Evolutionary conservation across 257 asterid species (phyloP).

Genomic region (Solanum piurae): DNA sequence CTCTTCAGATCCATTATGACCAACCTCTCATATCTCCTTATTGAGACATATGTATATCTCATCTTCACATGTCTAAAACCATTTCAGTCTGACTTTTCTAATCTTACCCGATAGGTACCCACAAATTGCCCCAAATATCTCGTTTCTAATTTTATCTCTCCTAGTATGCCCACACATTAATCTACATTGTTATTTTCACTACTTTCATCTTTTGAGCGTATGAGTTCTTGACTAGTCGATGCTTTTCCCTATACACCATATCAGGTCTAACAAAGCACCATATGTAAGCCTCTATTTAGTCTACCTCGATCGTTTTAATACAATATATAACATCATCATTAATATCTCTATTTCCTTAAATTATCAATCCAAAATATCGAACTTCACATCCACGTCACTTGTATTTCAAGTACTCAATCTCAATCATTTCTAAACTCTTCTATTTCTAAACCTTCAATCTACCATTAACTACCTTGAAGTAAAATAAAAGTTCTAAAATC

Average conservation of each 20-base stretch:
- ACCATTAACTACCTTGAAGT: neutral
- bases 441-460: neutral
- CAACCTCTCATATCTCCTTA: neutral
- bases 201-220: neutral
- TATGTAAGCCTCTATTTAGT: neutral
- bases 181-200: neutral
- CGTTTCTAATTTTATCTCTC: neutral
- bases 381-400: neutral
- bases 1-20: fast-evolving
- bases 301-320: fast-evolving
- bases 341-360: neutral
- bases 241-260: neutral
- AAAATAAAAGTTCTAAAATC: neutral
- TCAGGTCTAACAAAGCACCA: neutral
- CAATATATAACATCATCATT: neutral
- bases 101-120: neutral
- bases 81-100: fast-evolving
- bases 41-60: neutral
- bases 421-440: neutral
- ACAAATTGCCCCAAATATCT: neutral
- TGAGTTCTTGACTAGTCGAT: neutral
- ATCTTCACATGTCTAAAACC: neutral
- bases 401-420: neutral
- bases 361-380: neutral
- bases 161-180: no score